Percentiles rank a stretch among this genome's conserved stretches.
phyloP scores from a whole-genome alignment of 768 basidiomycete genomes.

The Leccinum longicurvipes region DNA sequence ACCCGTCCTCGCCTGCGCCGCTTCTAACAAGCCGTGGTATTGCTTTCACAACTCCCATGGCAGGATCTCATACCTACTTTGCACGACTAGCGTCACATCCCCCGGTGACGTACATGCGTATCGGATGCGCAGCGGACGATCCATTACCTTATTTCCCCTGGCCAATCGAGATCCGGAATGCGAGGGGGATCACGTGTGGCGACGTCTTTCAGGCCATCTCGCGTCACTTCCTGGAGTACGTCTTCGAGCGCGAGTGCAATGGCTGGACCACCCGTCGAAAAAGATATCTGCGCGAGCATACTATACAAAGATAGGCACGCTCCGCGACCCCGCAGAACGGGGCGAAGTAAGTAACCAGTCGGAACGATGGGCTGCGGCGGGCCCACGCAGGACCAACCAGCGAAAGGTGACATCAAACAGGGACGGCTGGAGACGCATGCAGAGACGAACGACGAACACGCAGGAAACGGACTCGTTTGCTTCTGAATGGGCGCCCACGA shows the following conservation, averaged over 20 bases:
- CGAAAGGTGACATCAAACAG: constrained; percentile 4
- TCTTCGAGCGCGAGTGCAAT: too few species aligned
- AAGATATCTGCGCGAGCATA: too few species aligned
- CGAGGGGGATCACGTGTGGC: background rate
- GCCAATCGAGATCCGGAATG: background rate
- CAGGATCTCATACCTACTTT: too few species aligned
- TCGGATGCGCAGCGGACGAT: background rate
- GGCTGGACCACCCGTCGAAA: too few species aligned
- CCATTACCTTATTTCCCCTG: background rate
- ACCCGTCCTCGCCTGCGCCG: too few species aligned
- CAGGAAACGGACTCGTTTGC: background rate
- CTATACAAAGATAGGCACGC: too few species aligned
- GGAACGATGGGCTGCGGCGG: too few species aligned
- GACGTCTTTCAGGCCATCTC: background rate
- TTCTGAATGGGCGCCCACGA: background rate
- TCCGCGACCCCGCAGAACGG: too few species aligned
- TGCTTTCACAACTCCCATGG: too few species aligned
- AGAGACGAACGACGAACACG: background rate
- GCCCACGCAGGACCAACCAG: background rate
- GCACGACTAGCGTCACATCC: background rate
- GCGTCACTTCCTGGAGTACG: background rate
- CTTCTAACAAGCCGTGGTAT: too few species aligned
- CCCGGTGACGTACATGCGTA: background rate
- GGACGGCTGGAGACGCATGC: constrained; percentile 2
- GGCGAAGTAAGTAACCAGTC: too few species aligned